phyloP scores from a whole-genome alignment of 345 rosid genomes.

The Trapa incisa region DNA sequence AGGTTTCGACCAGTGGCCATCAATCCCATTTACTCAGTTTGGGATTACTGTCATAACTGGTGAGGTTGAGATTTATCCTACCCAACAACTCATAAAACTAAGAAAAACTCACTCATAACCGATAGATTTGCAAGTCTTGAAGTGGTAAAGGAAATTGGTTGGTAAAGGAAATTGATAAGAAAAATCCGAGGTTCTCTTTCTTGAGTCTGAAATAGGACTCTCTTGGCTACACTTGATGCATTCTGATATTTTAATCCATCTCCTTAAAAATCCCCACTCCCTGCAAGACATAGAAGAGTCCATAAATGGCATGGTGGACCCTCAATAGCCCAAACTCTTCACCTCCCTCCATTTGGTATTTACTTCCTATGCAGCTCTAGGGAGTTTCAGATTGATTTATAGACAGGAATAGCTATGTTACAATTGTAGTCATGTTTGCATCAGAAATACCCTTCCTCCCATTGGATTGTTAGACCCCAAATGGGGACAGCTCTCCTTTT shows the following conservation, averaged over 20 bases:
- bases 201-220: background rate
- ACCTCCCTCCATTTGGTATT: conserved; percentile 5
- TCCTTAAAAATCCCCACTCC: conserved; percentile 31
- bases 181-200: background rate
- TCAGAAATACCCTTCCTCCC: no score
- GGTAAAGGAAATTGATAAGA: no score
- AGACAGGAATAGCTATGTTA: background rate
- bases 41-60: no score
- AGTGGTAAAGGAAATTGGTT: no score
- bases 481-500: background rate
- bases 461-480: background rate
- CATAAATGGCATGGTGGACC: conserved; percentile 1
- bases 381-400: background rate
- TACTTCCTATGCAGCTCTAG: background rate
- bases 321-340: conserved; percentile 9
- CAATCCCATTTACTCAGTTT: background rate
- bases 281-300: conserved; percentile 14
- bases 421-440: background rate
- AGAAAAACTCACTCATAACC: no score
- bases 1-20: background rate
- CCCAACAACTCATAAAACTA: no score
- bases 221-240: no score
- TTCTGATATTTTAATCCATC: background rate
- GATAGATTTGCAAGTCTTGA: no score
- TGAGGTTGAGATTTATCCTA: no score